phyloP scores from a whole-genome alignment of 2,329 filamentous ascomycete species.

The Fonsecaea pugnacius region DNA sequence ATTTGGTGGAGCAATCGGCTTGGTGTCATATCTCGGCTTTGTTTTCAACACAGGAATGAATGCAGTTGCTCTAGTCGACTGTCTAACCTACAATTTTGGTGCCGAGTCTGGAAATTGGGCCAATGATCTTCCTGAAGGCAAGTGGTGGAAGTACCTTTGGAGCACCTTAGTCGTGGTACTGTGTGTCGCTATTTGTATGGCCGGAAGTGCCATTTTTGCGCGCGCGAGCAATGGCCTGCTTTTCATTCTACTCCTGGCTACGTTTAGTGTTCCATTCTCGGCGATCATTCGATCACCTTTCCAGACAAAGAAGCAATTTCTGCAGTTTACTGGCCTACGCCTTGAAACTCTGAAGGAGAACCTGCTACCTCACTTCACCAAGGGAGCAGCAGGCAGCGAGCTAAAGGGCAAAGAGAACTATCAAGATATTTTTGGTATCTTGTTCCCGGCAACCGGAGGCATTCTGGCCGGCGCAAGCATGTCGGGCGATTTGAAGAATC shows the following conservation, averaged over 20 bases:
- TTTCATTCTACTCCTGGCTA: slow-evolving; percentile 70
- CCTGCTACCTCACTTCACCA: slow-evolving; percentile 68
- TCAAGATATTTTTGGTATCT: slow-evolving; percentile 80
- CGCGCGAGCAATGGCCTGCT: slow-evolving; percentile 78
- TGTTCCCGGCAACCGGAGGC: slow-evolving; percentile 73
- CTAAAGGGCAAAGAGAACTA: slow-evolving; percentile 70
- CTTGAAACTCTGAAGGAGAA: slow-evolving; percentile 73
- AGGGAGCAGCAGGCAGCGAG: slow-evolving; percentile 65
- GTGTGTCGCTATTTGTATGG: slow-evolving; percentile 76
- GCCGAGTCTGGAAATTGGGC: slow-evolving; percentile 59
- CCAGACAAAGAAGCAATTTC: slow-evolving; percentile 61
- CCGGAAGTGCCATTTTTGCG: slow-evolving; percentile 79
- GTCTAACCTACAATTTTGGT: slow-evolving; percentile 76
- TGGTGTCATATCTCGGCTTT: slow-evolving; percentile 89
- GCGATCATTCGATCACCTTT: slow-evolving; percentile 71
- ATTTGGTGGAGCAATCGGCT: slow-evolving; percentile 84
- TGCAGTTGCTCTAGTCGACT: slow-evolving; percentile 82
- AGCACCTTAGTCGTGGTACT: slow-evolving; percentile 71
- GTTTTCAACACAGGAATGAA: slow-evolving; percentile 87
- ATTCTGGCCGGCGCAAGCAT: slow-evolving; percentile 78
- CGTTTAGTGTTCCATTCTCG: slow-evolving; percentile 82
- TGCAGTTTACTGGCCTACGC: slow-evolving; percentile 79
- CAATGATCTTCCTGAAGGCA: slow-evolving; percentile 68
- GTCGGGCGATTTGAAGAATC: slow-evolving; percentile 82
- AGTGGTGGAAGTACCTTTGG: slow-evolving; percentile 78